phyloP scores from a whole-genome alignment of 2,329 filamentous ascomycete species.

The Dactylellina haptotyla region DNA sequence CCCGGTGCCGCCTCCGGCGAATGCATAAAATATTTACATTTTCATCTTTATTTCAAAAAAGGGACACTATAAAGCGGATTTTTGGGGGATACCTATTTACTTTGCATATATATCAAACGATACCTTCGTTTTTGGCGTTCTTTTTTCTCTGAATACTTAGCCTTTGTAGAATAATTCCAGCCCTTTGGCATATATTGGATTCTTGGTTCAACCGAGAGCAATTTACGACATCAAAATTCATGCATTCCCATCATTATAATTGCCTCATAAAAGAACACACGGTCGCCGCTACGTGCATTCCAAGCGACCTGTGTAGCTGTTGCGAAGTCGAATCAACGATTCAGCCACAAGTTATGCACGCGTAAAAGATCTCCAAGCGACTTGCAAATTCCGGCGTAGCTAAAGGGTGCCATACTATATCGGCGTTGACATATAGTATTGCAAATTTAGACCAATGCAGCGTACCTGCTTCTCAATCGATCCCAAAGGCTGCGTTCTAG shows the following conservation, averaged over 20 bases:
- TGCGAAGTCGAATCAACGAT: background rate
- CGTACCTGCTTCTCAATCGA: too few species aligned
- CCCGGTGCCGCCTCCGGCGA: constrained; percentile 32
- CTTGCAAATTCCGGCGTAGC: background rate
- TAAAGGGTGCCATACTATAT: background rate
- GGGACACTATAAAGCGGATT: constrained; percentile 6
- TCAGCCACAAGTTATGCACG: background rate
- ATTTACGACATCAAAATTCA: too few species aligned
- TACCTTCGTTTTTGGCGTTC: constrained; percentile 19
- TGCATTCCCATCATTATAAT: too few species aligned
- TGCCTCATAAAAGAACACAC: too few species aligned
- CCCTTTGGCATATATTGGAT: background rate
- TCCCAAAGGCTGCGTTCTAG: too few species aligned
- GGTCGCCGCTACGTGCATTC: too few species aligned
- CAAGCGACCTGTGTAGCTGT: too few species aligned
- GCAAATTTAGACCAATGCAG: too few species aligned
- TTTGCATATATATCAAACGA: constrained; percentile 10
- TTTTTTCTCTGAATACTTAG: background rate
- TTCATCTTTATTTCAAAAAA: constrained; percentile 13
- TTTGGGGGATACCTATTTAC: constrained; percentile 36
- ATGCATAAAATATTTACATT: constrained; percentile 2
- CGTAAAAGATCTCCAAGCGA: constrained; percentile 3
- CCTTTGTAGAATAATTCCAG: background rate
- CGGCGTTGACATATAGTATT: background rate
- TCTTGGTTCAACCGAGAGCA: too few species aligned